Evolutionary conservation across 495 filamentous ascomycete genomes (phyloP), one percentile per base, ranked within the genome.

Genomic region (Lentithecium fluviatile): DNA sequence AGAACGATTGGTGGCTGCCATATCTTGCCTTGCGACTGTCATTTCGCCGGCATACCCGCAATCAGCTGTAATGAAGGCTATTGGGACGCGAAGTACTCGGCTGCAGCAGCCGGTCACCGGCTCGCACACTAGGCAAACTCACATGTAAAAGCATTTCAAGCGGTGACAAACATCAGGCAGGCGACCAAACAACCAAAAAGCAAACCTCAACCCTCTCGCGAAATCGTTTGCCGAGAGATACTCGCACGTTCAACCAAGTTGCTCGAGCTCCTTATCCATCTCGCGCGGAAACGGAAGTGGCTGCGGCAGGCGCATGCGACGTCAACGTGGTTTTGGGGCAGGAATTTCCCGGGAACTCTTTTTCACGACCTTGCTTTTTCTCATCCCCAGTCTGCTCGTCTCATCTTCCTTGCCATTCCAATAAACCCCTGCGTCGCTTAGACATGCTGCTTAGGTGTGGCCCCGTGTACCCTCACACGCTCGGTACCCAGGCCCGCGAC

Each of bases 271-370:
- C 29, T 32, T 32, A 32, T 32, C 40, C 40, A n/a, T 43, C 40
- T 43, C 40, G 40, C 36, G 36, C 15, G 19, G 40, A 38, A 23
- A 37, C 60, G 60, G 60, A 57, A 52, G 60, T 63, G 60, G 60
- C 60, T 63, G 48, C 60, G 52, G 60, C 52, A 52, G 60, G 60
- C 60, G 50, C 52, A 62, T 56, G 58, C 58, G 52, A 25, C 51
- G 19, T 62, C 40, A 62, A 55, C 40, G 42, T 55, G 51, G 10
- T 40, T 38, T 48, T 37, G 42, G 50, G 45, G 5, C 19, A 15
- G 19, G 40, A n/a, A 3, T 43, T 15, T 43, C 15, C 3, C 15
- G 4, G 4, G 40, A 15, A 15, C 13, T 6, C 15, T 6, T 43
- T 43, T 15, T 15, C 40, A n/a, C 6, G 5, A 43, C 15, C 15